Base-by-base conservation (phyloP, 495 filamentous ascomycete genomes). In the Diplogelasinospora grovesii region DNA sequence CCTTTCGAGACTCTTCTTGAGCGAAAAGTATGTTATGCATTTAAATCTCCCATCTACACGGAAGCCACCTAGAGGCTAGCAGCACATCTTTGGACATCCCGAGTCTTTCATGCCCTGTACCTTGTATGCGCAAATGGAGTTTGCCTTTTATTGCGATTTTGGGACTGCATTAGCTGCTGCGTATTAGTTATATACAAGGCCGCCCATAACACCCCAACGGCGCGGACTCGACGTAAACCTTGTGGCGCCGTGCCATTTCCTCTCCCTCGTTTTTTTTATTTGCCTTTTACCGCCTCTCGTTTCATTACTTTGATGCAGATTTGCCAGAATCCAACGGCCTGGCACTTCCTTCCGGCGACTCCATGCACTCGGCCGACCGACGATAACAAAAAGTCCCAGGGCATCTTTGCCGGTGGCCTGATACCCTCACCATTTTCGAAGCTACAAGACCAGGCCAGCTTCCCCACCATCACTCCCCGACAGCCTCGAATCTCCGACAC, bases 141-240 rank as follows among this genome's bases (percentile, higher is more conserved):
- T 27, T 11, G 22, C 22, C 18, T 38, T 21, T 32, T 36, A 48
- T 48, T 39, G 46, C n/a, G 40, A 36, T 33, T 40, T 46, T 28
- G 53, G 36, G 42, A 52, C 41, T 46, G 45, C 48, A 52, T 43
- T 52, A 57, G 54, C 41, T 40, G 44, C 41, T 48, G 44, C 47
- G 40, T 28, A 45, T 40, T 54, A 39, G 49, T n/a, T 52, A 41
- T 52, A 49, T 52, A 52, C 46, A 49, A 41, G 49, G 45, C 41
- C 49, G 32, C 20, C 46, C 35, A 38, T 29, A 27, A 26, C 26
- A 20, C 42, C 22, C 25, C 25, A 38, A 30, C 14, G 26, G 41
- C 36, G 37, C 44, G n/a, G n/a, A n/a, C n/a, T n/a, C n/a, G n/a
- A n/a, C n/a, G n/a, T n/a, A n/a, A n/a, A n/a, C 19, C 22, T 35